These are phyloP conservation scores for Yamadazyma paraphyllophila DNA, from an alignment of 805 yeast species.

Conservation along the genomic window DNA sequence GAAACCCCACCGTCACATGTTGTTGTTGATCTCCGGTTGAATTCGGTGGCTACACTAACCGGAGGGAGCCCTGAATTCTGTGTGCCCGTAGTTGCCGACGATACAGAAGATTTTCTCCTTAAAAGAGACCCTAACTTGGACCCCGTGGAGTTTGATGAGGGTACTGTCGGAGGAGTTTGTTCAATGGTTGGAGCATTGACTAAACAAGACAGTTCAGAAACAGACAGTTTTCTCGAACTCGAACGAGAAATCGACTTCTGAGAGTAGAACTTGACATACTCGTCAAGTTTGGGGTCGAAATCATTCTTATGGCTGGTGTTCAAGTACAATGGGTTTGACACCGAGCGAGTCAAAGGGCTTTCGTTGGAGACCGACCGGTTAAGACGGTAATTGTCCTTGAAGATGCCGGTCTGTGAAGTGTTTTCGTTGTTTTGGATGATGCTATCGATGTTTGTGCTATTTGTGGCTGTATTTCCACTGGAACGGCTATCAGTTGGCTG, in stretches of 20 bases:
- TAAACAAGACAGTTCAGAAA: slow-evolving; percentile 8
- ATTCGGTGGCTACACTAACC: slow-evolving; percentile 15
- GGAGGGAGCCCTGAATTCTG: slow-evolving; percentile 2
- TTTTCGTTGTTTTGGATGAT: too few relatives aligned
- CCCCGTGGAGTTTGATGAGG: background rate
- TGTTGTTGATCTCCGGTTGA: slow-evolving; percentile 14
- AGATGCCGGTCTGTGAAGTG: background rate
- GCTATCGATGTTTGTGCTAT: too few relatives aligned
- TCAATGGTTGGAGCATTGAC: background rate
- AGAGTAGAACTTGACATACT: slow-evolving; percentile 34
- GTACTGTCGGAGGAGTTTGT: background rate
- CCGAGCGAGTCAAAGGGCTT: slow-evolving; percentile 1
- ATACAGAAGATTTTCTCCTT: slow-evolving; percentile 19
- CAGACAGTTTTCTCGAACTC: slow-evolving; percentile 16
- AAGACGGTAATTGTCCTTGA: slow-evolving; percentile 15
- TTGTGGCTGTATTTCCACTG: background rate
- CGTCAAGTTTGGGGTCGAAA: slow-evolving; percentile 34
- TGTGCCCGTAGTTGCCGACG: background rate
- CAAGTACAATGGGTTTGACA: background rate
- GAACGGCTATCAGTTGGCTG: background rate
- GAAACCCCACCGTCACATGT: background rate
- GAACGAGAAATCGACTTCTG: slow-evolving; percentile 21
- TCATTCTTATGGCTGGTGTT: background rate
- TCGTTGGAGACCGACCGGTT: slow-evolving; percentile 3
- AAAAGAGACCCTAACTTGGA: slow-evolving; percentile 28